A percentile compares a stretch with the other conserved stretches of the same genome.
Evolutionary conservation across 345 rosid species (phyloP).

Genomic region (Odontarrhena argentea): DNA sequence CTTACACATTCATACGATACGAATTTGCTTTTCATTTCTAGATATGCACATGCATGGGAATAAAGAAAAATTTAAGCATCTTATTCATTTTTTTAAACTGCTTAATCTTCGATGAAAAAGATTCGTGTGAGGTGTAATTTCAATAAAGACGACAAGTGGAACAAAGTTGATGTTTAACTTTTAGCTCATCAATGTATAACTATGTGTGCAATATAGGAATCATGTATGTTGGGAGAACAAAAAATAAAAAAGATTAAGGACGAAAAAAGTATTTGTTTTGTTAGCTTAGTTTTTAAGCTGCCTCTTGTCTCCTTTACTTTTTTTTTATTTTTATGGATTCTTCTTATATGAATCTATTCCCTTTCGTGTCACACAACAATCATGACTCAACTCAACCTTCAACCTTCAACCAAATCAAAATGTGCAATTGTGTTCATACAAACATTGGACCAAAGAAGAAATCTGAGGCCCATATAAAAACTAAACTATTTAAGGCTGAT

Average conservation of each 20-base stretch:
- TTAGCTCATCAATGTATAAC: slow-evolving; percentile 27
- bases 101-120: slow-evolving; percentile 26
- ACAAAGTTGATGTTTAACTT: slow-evolving; percentile 40
- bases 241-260: background rate
- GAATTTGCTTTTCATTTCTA: background rate
- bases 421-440: background rate
- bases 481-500: background rate
- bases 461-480: slow-evolving; percentile 7
- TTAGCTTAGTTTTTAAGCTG: slow-evolving; percentile 40
- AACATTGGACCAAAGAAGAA: background rate
- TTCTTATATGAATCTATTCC: slow-evolving; percentile 31
- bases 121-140: slow-evolving; percentile 35
- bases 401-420: background rate
- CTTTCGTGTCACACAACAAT: slow-evolving; percentile 27
- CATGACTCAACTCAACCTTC: background rate
- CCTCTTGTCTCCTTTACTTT: slow-evolving; percentile 13
- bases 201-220: slow-evolving; percentile 26
- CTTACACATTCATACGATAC: slow-evolving; percentile 17
- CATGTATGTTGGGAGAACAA: slow-evolving; percentile 14
- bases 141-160: slow-evolving; percentile 34
- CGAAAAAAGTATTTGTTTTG: slow-evolving; percentile 27
- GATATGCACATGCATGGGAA: slow-evolving; percentile 33
- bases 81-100: background rate
- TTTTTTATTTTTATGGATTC: slow-evolving; percentile 25
- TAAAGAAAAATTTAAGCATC: slow-evolving; percentile 27